Evolutionary conservation across 108 stramenopile species (phyloP).

Genomic region (Seminavis robusta): DNA sequence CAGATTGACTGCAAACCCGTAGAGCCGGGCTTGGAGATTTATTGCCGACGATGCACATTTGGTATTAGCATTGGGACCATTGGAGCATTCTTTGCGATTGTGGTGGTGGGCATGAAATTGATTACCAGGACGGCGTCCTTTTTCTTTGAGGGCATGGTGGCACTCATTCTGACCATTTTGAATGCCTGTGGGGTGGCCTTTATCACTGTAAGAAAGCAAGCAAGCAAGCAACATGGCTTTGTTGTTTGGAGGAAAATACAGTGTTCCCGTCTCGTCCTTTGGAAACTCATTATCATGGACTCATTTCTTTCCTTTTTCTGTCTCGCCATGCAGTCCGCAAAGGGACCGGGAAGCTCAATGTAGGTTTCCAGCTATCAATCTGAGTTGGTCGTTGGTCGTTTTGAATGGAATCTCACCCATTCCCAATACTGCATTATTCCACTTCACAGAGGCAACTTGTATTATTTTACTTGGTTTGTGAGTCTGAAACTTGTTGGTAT

Average conservation of each 20-base stretch:
- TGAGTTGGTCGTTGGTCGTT: too few species aligned
- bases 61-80: conserved; percentile 67
- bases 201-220: conserved; percentile 3
- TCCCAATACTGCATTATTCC: too few species aligned
- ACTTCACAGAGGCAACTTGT: conserved; percentile 77
- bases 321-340: conserved; percentile 55
- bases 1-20: conserved; percentile 52
- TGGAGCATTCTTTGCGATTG: conserved; percentile 39
- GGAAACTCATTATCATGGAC: background rate
- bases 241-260: background rate
- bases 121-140: conserved; percentile 45
- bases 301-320: conserved; percentile 29
- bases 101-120: conserved; percentile 66
- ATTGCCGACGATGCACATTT: conserved; percentile 64
- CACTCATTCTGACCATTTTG: conserved; percentile 46
- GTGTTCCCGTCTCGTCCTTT: background rate
- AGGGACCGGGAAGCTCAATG: conserved; percentile 66
- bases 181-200: conserved; percentile 58
- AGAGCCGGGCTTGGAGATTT: conserved; percentile 10
- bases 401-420: too few species aligned
- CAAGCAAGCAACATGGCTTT: background rate
- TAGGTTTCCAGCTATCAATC: too few species aligned
- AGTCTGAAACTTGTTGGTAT: too few species aligned
- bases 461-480: conserved; percentile 80
- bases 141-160: conserved; percentile 49